Evolutionary conservation across 441 rosid species (phyloP).

Genomic region (Eruca vesicaria): DNA sequence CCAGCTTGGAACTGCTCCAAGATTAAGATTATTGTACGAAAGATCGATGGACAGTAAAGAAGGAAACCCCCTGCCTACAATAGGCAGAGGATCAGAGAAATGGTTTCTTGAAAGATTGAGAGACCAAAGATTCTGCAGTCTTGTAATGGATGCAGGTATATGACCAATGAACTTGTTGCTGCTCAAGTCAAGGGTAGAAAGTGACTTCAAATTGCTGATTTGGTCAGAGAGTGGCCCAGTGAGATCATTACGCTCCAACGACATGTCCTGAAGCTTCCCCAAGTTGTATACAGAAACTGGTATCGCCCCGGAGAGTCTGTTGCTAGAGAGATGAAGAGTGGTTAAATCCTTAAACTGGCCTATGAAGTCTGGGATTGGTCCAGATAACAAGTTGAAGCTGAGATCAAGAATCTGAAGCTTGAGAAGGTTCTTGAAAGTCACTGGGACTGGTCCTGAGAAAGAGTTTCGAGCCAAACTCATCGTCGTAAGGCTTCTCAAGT

Average conservation of each 20-base stretch:
- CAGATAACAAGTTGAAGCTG: constrained; percentile 73
- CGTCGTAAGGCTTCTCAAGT: constrained; percentile 43
- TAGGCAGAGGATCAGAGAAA: constrained; percentile 66
- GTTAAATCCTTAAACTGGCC: constrained; percentile 56
- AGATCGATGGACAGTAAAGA: constrained; percentile 78
- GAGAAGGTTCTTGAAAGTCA: constrained; percentile 46
- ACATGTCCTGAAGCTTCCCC: constrained; percentile 55
- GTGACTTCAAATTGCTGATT: constrained; percentile 64
- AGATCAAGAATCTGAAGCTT: constrained; percentile 72
- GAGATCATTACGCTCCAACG: constrained; percentile 68
- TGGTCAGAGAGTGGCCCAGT: constrained; percentile 64
- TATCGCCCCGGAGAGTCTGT: constrained; percentile 59
- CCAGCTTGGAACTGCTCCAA: constrained; percentile 80
- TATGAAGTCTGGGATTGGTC: constrained; percentile 58
- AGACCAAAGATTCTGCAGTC: constrained; percentile 77
- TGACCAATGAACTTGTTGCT: constrained; percentile 64
- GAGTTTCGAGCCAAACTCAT: constrained; percentile 60
- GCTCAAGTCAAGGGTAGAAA: constrained; percentile 63
- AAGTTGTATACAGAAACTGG: constrained; percentile 67
- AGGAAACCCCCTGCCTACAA: constrained; percentile 54
- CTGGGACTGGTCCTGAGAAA: constrained; percentile 70
- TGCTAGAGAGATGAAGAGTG: constrained; percentile 62
- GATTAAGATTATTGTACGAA: constrained; percentile 72
- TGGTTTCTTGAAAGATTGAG: constrained; percentile 84
- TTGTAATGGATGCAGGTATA: constrained; percentile 66